Evolutionary conservation across 2,329 filamentous ascomycete species (phyloP), one percentile per base, ranked within the genome.

Genomic region (Fusarium miscanthi): DNA sequence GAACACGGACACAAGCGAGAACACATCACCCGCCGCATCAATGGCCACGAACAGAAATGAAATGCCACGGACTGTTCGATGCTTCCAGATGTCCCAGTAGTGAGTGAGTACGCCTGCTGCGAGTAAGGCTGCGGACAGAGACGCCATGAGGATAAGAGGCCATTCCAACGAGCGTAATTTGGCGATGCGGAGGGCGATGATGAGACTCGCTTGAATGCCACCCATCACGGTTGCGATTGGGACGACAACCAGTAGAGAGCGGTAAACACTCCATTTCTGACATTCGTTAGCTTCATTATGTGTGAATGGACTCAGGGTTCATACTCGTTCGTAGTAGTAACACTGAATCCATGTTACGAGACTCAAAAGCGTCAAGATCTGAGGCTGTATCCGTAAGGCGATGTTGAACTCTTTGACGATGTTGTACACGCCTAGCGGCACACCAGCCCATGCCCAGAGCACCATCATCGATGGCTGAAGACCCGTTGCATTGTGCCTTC

Each of bases 391-490:
- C 16, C 78, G 80, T 19, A 85, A 69, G 6, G 84, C 84, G 5
- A 84, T 31, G 56, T 84, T 85, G 73, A 84, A 84, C 16, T 78
- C 76, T 59, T 81, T 77, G 30, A 83, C 81, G 40, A 85, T 83
- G 65, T 85, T 85, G 73, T 85, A 85, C 9, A 84, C 83, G 5
- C 91, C 91, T 0, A 93, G 82, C 1, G 91, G 91, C 0, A 93
- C 88, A 1, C 91, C 91, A 3, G 91, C 91, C 82, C 85, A 88
- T 0, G 90, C 89, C 87, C 91, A 93, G 5, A 92, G 84, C 78
- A 93, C 87, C 90, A 93, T 93, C 91, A 93, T 92, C 0, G 89
- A 88, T 0, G 88, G 86, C 54, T 92, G 90, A 0, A 93, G 83
- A 1, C 91, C 91, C 2, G 84, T 87, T 2, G 90, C 90, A 82